Evolutionary conservation across 225 moss, liverwort and hornwort species (phyloP), one percentile per base, ranked within the genome.

Genomic region (Anthoceros angustus): DNA sequence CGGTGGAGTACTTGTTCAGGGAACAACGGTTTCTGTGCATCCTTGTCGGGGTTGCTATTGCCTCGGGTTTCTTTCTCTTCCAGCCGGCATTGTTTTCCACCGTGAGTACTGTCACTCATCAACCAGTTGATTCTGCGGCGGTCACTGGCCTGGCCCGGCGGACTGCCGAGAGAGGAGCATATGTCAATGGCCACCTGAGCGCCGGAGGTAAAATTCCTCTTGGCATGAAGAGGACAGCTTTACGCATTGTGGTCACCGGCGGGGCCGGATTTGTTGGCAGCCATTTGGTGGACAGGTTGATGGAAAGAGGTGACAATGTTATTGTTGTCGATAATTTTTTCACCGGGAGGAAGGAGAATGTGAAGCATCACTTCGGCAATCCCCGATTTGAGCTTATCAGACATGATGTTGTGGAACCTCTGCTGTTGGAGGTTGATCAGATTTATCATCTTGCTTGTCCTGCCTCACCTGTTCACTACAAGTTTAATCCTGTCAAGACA

Each of bases 261-360:
- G 84, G 84, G 0, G 84, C 84, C 21, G 84, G 84, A 61, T 84
- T 84, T 16, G 82, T 84, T 5, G 84, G 84, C 23, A 82, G 82
- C 9, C 84, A 84, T 46, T 24, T 84, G 61, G 84, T 84, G 55
- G 84, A 84, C 55, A 72, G 77, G 62, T 42, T 84, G 68, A 84
- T 84, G 50, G 79, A 70, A 63, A 67, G 82, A 0, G 82, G 84
- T 1, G 82, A 82, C 18, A 74, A 79, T 25, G 84, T 84, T 11
- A 84, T 84, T 2, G 84, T 84, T 42, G 79, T 84, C 55, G 84
- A 84, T 41, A 84, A 84, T 61, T 77, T 84, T 69, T 84, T 84
- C 70, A 82, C 84, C 42, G 84, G 84, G 0, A 62, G 82, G 64
- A 82, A 82, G 41, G 84, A 84, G 70, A 84, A 84, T 70, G 79